Percentiles rank a stretch among this genome's conserved stretches.
Evolutionary conservation across 2,329 filamentous ascomycete species (phyloP).

Genomic region (Hymenotorrendiella dingleyae): DNA sequence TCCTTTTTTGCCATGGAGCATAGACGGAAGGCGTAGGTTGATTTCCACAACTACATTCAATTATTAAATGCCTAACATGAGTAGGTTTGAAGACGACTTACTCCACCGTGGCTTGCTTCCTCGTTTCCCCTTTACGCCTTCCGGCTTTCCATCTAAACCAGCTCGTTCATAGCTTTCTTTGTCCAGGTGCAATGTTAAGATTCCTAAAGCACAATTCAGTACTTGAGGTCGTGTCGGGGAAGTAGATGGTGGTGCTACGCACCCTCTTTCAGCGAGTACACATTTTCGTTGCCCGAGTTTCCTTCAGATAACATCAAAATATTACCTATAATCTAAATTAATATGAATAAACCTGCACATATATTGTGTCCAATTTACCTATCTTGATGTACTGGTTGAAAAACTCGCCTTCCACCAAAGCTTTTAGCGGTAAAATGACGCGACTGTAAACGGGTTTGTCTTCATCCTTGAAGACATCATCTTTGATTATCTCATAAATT

Average conservation of each 20-base stretch:
- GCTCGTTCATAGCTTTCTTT: constrained; percentile 77
- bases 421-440: constrained; percentile 65
- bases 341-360: not conserved
- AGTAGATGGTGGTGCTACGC: constrained; percentile 23
- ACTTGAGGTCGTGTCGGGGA: not conserved
- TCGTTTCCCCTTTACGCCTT: constrained; percentile 51
- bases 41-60: constrained; percentile 60
- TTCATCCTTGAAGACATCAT: constrained; percentile 42
- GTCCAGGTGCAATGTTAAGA: constrained; percentile 70
- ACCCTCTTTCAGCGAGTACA: constrained; percentile 68
- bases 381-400: constrained; percentile 79
- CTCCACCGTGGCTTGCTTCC: constrained; percentile 66
- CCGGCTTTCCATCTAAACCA: constrained; percentile 69
- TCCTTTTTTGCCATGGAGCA: constrained; percentile 49
- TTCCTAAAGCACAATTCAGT: constrained; percentile 41
- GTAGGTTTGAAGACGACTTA: no score
- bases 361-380: constrained; percentile 14
- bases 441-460: constrained; percentile 51
- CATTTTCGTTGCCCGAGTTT: constrained; percentile 60
- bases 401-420: constrained; percentile 68
- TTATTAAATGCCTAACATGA: no score
- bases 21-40: constrained; percentile 67
- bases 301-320: constrained; percentile 82
- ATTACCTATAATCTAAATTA: constrained; percentile 49
- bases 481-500: constrained; percentile 46